Evolutionary conservation across 306 rosid genomes (phyloP).

Genomic region (Sicyos edulis): DNA sequence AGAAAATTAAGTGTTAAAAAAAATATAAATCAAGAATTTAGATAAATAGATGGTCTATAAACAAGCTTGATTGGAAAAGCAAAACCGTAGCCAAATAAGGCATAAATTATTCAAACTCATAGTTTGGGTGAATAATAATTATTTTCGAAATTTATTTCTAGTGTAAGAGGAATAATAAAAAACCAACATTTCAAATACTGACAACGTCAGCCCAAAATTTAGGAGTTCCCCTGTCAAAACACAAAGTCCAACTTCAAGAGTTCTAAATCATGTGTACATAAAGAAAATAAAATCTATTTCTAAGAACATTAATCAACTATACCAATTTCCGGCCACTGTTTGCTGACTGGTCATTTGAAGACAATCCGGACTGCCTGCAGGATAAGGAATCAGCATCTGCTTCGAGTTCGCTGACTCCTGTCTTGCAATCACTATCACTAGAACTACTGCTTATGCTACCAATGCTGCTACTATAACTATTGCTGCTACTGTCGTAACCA

Average conservation of each 20-base stretch:
- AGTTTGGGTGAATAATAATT: neutral
- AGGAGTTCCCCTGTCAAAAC: slow-evolving; percentile 6
- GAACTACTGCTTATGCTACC: slow-evolving; percentile 90
- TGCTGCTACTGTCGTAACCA: slow-evolving; percentile 89
- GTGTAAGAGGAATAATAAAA: neutral
- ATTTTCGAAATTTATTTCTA: neutral
- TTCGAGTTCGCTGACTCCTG: slow-evolving; percentile 83
- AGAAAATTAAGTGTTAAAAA: neutral
- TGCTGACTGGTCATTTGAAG: slow-evolving; percentile 57
- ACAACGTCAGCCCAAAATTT: neutral
- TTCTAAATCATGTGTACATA: slow-evolving; percentile 3
- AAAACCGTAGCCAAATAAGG: neutral
- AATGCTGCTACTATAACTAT: slow-evolving; percentile 90
- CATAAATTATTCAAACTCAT: neutral
- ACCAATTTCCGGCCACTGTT: slow-evolving; percentile 74
- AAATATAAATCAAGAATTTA: neutral
- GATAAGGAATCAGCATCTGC: slow-evolving; percentile 97
- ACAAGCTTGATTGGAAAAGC: neutral
- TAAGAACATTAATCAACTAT: slow-evolving; percentile 18
- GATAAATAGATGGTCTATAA: neutral
- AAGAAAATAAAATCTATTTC: slow-evolving; percentile 7
- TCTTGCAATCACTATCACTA: slow-evolving; percentile 76
- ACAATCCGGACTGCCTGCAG: slow-evolving; percentile 73
- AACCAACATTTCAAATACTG: neutral
- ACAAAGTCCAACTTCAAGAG: neutral